These are phyloP conservation scores for Xerocomellus intermedius DNA, from an alignment of 768 basidiomycete genomes.

Conservation along the genomic window DNA sequence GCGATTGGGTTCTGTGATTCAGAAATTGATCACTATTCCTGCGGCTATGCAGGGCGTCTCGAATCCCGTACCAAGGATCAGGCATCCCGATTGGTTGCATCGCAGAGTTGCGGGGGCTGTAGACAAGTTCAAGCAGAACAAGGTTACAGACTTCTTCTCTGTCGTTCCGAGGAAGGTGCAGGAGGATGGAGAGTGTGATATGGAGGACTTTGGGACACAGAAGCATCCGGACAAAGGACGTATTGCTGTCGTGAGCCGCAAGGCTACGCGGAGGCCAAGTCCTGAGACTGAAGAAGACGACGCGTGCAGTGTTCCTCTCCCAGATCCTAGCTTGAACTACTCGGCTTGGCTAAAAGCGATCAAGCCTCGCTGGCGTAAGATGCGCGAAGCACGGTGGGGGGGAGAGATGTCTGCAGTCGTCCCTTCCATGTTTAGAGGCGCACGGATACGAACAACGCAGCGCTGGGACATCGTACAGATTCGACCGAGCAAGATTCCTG, in stretches of 20 bases:
- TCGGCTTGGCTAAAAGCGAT: slow-evolving; percentile 75
- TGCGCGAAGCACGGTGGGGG: slow-evolving; percentile 47
- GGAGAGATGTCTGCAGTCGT: slow-evolving; percentile 42
- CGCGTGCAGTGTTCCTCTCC: slow-evolving; percentile 40
- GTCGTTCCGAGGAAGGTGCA: slow-evolving; percentile 12
- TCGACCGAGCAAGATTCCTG: slow-evolving; percentile 68
- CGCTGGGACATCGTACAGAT: slow-evolving; percentile 95
- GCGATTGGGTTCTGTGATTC: slow-evolving; percentile 94
- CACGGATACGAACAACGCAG: slow-evolving; percentile 55
- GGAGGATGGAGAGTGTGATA: slow-evolving; percentile 39
- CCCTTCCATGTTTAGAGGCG: slow-evolving; percentile 74
- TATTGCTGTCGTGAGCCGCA: slow-evolving; percentile 54
- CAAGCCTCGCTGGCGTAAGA: slow-evolving; percentile 73
- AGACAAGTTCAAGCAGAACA: slow-evolving; percentile 98
- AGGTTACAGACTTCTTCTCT: slow-evolving; percentile 90
- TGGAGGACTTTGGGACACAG: slow-evolving; percentile 55
- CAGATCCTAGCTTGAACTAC: slow-evolving; percentile 66
- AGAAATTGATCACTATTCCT: slow-evolving; percentile 98
- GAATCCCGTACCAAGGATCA: slow-evolving; percentile 94
- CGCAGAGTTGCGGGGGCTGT: slow-evolving; percentile 84
- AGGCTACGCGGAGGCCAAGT: slow-evolving; percentile 40
- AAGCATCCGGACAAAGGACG: slow-evolving; percentile 35
- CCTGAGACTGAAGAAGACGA: slow-evolving; percentile 40
- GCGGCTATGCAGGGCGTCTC: slow-evolving; percentile 97
- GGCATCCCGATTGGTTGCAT: slow-evolving; percentile 97